Evolutionary conservation across 2,329 filamentous ascomycete species (phyloP), one percentile per base, ranked within the genome.

Genomic region (Myriosclerotinia scirpicola): DNA sequence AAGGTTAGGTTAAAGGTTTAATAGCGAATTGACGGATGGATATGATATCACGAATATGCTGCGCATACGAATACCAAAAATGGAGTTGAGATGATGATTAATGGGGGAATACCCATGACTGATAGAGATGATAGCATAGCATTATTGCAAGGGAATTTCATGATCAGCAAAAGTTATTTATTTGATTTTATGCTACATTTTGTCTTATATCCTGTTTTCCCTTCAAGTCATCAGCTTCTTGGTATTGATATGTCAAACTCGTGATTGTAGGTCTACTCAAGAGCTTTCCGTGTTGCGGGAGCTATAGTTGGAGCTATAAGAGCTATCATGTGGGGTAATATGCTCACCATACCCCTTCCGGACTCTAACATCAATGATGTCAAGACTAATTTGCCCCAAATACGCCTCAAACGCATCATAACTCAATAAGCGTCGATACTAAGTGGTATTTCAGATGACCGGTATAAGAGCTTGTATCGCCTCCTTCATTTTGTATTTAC

Each of bases 41-140:
- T 52, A 65, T 17, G 63, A 65, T 26, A 58, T 48, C 42, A 60
- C 56, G 56, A 60, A 36, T 36, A 60, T 60, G 56, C 42, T 48
- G 14, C 30, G 56, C 56, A 48, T 60, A 59, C 54, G 22, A 65
- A 65, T 65, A 52, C 40, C 54, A 65, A 60, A 65, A 65, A 60
- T 48, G 50, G 54, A 60, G 54, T 65, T 65, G 54, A 40, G 63
- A 64, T 64, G 54, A 56, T 44, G 42, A 60, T 44, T 40, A 34
- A 58, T 64, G 44, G 62, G 62, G 42, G 36, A 36, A 55, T 56
- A 64, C 62, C 54, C 40, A 64, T 62, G 59, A 62, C 40, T 42
- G 48, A 40, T n/a, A 54, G 38, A 64, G 26, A 56, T 44, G 61
- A 64, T 55, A 64, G 36, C 38, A 64, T 38, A 60, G 38, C 36